Conservation (phyloP, 371 early-diverging fungal species). For the Saksenaea oblongispora region DNA sequence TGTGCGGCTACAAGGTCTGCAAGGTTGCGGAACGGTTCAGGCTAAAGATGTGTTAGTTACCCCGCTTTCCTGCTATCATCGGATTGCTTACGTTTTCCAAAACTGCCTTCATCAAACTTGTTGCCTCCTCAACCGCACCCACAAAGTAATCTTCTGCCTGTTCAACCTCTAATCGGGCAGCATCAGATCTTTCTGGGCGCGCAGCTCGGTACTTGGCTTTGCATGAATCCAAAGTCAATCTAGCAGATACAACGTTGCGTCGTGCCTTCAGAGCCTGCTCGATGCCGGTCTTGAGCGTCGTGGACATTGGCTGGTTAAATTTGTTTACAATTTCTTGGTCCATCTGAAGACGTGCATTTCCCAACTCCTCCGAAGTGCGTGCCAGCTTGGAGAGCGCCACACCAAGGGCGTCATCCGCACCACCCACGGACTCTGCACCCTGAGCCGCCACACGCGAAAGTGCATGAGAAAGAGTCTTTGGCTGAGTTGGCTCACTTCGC, state of each 20-base stretch:
- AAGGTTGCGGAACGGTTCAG: constrained; percentile 82
- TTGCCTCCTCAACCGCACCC: constrained; percentile 89
- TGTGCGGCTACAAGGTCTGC: constrained; percentile 87
- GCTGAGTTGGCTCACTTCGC: constrained; percentile 22
- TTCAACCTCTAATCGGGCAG: constrained; percentile 78
- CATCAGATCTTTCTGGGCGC: constrained; percentile 67
- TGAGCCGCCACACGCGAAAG: constrained; percentile 69
- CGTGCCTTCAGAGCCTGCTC: constrained; percentile 84
- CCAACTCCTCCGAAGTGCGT: constrained; percentile 78
- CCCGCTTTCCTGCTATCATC: not conserved
- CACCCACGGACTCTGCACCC: constrained; percentile 65
- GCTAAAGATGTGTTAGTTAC: constrained; percentile 39
- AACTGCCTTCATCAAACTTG: constrained; percentile 86
- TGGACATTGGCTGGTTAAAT: constrained; percentile 76
- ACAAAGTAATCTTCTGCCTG: constrained; percentile 93
- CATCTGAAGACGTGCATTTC: constrained; percentile 75
- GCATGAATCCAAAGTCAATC: constrained; percentile 83
- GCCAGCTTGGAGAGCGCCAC: constrained; percentile 85
- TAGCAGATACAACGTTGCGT: constrained; percentile 73
- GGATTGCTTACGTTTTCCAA: constrained; percentile 74
- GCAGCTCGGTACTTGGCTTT: constrained; percentile 76
- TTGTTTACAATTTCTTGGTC: constrained; percentile 68
- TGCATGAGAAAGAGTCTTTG: constrained; percentile 73
- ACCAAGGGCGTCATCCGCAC: constrained; percentile 74
- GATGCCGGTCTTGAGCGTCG: constrained; percentile 72